phyloP scores from a whole-genome alignment of 2,329 filamentous ascomycete genomes.

The Ophiostoma quercus region DNA sequence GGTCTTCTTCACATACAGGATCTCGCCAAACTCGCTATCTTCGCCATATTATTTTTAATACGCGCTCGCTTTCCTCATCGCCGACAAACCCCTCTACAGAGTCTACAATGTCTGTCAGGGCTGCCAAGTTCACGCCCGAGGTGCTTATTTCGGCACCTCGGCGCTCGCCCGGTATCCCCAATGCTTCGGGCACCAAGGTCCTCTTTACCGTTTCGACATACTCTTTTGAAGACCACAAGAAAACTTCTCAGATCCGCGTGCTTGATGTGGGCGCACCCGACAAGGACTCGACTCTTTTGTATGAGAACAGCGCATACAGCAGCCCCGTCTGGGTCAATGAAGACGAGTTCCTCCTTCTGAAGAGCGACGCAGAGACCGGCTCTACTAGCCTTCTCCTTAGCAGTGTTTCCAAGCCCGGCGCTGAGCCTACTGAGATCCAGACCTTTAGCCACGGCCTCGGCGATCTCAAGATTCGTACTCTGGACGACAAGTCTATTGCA shows the following conservation, averaged over 20 bases:
- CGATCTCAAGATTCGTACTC: slow-evolving; percentile 54
- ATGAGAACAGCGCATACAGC: slow-evolving; percentile 57
- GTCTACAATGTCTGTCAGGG: slow-evolving; percentile 60
- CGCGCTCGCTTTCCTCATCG: background rate
- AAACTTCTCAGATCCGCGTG: slow-evolving; percentile 61
- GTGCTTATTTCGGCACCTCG: slow-evolving; percentile 71
- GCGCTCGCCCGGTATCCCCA: slow-evolving; percentile 65
- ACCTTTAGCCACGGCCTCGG: slow-evolving; percentile 50
- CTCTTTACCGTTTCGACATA: slow-evolving; percentile 70
- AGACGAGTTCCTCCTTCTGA: slow-evolving; percentile 52
- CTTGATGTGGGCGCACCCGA: slow-evolving; percentile 56
- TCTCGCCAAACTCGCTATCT: background rate
- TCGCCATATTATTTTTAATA: background rate
- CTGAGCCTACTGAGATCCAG: slow-evolving; percentile 43
- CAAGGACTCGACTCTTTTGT: slow-evolving; percentile 61
- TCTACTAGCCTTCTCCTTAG: slow-evolving; percentile 44
- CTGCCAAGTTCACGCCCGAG: slow-evolving; percentile 68
- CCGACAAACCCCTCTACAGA: background rate
- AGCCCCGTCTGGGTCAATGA: slow-evolving; percentile 75
- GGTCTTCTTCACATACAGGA: background rate
- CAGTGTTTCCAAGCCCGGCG: slow-evolving; percentile 34
- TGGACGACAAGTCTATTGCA: slow-evolving; percentile 47
- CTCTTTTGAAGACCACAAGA: slow-evolving; percentile 69
- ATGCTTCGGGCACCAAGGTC: slow-evolving; percentile 57
- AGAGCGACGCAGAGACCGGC: slow-evolving; percentile 42